Evolutionary conservation across 192 early-diverging fungal species (phyloP), one percentile per base, ranked within the genome.

Genomic region (Funneliformis geosporum): DNA sequence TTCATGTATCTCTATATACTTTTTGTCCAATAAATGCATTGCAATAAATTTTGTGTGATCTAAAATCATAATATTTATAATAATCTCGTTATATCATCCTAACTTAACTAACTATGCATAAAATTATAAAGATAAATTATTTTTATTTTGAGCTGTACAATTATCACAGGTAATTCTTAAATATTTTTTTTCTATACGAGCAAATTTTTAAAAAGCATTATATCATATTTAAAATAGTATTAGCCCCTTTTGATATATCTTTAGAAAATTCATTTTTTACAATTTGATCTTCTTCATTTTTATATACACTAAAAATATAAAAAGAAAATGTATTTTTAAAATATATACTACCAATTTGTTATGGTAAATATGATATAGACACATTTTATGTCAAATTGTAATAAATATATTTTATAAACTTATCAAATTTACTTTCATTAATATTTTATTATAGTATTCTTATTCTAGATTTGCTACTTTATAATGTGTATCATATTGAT

Each of bases 101-200:
- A 33, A 33, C 33, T 2, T 33, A 33, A 33, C 33, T 33, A 33
- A 33, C 33, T 2, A 33, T 33, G 2, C 2, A 0, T 5, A 75
- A 42, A 75, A 75, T 3, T 5, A 42, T 61, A 75, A 27, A 4
- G 39, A 44, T 2, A 43, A 5, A 40, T 62, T 75, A 75, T 75
- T 75, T 38, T 60, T 75, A 21, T 75, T 75, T 75, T 75, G 33
- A 2, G 1, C 33, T 33, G 33, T 2, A 33, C 33, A 33, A 59
- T 75, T 75, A 43, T 73, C 46, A 73, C 46, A 73, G 14, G 47
- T 72, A 46, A 72, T 55, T 23, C 47, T 43, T 27, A 46, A 60
- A 46, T 47, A 33, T 76, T 60, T 76, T 76, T 43, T 60, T 44
- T 8, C 27, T 8, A 18, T 9, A 21, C 2, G 2, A 21, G 25